Percentiles rank a stretch among this genome's conserved stretches.
Conservation (phyloP, 2,329 filamentous ascomycete species). For the Juglanconis oblonga region DNA sequence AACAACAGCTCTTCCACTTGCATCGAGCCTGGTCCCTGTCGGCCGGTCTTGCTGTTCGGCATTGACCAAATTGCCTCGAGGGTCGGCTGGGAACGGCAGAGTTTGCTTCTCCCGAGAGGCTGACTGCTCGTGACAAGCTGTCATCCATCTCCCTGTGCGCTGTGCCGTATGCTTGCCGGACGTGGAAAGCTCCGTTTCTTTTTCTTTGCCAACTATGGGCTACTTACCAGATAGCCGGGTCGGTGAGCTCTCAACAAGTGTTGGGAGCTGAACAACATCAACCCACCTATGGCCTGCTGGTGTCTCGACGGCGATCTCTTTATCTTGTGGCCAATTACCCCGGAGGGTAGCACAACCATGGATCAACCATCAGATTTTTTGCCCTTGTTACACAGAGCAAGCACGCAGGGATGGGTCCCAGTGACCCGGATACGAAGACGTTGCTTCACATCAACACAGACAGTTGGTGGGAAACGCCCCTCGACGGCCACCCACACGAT, state of each 20-base stretch:
- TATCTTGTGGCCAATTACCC: constrained; percentile 7
- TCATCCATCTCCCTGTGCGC: not conserved
- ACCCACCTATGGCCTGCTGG: not conserved
- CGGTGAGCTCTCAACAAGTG: not conserved
- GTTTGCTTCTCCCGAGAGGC: not conserved
- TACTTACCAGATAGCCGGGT: constrained; percentile 3
- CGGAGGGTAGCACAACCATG: constrained; percentile 16
- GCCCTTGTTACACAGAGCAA: constrained; percentile 10
- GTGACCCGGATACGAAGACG: constrained; percentile 7
- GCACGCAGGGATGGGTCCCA: constrained; percentile 12
- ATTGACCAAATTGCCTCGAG: not conserved
- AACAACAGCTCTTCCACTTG: not conserved
- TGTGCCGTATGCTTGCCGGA: not conserved
- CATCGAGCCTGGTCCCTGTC: constrained; percentile 9
- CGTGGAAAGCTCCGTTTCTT: not conserved
- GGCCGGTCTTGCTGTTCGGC: not conserved
- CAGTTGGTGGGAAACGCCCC: not conserved
- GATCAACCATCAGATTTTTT: constrained; percentile 9
- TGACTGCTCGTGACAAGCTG: not conserved
- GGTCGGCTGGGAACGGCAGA: not conserved
- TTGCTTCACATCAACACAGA: constrained; percentile 6
- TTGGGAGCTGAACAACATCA: not conserved
- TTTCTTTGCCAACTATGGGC: not conserved
- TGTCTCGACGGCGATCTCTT: not conserved
- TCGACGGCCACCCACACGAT: constrained; percentile 3